Evolutionary conservation across 768 basidiomycete species (phyloP).

Genomic region (Galerina marginata): DNA sequence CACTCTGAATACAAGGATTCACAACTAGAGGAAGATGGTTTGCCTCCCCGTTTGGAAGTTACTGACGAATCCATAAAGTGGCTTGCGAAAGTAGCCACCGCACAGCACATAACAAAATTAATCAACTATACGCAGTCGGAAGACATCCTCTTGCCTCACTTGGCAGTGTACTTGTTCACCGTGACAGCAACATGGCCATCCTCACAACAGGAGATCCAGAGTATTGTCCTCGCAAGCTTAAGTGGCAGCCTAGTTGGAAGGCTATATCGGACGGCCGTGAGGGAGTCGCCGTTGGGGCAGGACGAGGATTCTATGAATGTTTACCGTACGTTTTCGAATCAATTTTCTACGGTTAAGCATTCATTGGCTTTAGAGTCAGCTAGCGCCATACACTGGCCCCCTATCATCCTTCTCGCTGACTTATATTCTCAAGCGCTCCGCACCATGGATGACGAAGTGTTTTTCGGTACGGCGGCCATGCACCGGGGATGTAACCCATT

Average conservation of each 20-base stretch:
- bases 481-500: too few relatives aligned
- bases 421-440: too few relatives aligned
- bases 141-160: constrained; percentile 43
- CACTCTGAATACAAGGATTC: constrained; percentile 20
- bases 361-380: constrained; percentile 42
- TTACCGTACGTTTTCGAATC: constrained; percentile 25
- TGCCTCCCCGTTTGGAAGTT: constrained; percentile 44
- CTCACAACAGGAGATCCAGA: constrained; percentile 61
- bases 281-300: constrained; percentile 64
- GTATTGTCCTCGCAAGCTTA: constrained; percentile 50
- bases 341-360: neutral
- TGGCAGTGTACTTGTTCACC: constrained; percentile 63
- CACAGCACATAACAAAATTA: constrained; percentile 59
- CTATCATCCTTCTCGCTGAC: constrained; percentile 50
- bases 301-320: constrained; percentile 43
- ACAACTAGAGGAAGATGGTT: neutral
- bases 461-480: too few relatives aligned
- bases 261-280: constrained; percentile 71
- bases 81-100: constrained; percentile 58
- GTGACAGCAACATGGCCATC: constrained; percentile 67
- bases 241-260: constrained; percentile 73
- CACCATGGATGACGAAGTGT: too few relatives aligned
- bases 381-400: constrained; percentile 58
- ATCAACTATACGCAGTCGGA: constrained; percentile 48
- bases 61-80: constrained; percentile 69